phyloP scores from a whole-genome alignment of 2,329 filamentous ascomycete genomes.

The Exophiala aquamarina region DNA sequence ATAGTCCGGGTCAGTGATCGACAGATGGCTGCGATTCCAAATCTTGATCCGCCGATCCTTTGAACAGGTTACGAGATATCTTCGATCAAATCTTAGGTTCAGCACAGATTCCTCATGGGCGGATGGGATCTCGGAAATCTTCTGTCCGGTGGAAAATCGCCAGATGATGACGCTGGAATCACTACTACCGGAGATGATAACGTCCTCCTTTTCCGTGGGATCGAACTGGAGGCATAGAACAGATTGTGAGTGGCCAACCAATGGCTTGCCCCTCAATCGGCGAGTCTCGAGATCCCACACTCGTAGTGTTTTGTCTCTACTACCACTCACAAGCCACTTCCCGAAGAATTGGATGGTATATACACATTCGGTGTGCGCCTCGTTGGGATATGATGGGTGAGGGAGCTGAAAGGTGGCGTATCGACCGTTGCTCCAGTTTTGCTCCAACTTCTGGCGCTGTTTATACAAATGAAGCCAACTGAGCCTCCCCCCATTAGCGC shows the following conservation, averaged over 20 bases:
- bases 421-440: conserved; percentile 84
- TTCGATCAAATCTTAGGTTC: conserved; percentile 87
- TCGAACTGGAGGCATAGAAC: conserved; percentile 96
- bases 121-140: conserved; percentile 70
- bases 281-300: conserved; percentile 87
- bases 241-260: conserved; percentile 77
- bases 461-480: conserved; percentile 96
- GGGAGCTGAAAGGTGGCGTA: conserved; percentile 88
- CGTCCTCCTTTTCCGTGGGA: conserved; percentile 77
- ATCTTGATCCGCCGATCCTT: conserved; percentile 98
- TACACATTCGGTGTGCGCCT: conserved; percentile 88
- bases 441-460: conserved; percentile 78
- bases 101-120: conserved; percentile 90
- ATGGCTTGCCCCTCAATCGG: conserved; percentile 70
- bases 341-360: conserved; percentile 90
- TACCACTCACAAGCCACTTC: conserved; percentile 88
- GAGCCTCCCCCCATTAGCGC: conserved; percentile 53
- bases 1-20: conserved; percentile 45
- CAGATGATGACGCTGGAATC: conserved; percentile 89
- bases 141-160: conserved; percentile 86
- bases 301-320: conserved; percentile 80
- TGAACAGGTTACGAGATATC: conserved; percentile 91
- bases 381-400: conserved; percentile 73
- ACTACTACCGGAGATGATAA: conserved; percentile 94
- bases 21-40: conserved; percentile 77